phyloP scores from a whole-genome alignment of 306 rosid genomes.

The Glycine latifolia region DNA sequence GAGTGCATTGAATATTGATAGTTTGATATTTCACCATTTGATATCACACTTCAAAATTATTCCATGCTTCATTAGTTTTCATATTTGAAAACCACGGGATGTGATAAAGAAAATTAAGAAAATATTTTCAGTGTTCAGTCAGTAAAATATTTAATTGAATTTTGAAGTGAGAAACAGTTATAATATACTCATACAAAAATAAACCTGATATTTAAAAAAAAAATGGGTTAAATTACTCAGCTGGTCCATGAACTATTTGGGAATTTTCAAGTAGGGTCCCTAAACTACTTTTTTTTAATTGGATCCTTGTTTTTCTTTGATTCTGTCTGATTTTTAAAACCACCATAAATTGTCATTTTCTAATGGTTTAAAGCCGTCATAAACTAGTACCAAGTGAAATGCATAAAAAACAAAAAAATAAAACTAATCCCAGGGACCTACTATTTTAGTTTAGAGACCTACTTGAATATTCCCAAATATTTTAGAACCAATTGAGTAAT shows the following conservation, averaged over 20 bases:
- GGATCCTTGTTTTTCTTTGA: too few species aligned
- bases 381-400: too few species aligned
- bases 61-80: background rate
- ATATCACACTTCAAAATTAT: conserved; percentile 30
- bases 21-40: conserved; percentile 27
- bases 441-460: too few species aligned
- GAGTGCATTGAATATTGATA: conserved; percentile 10
- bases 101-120: background rate
- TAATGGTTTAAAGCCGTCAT: too few species aligned
- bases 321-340: too few species aligned
- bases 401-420: too few species aligned
- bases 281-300: too few species aligned
- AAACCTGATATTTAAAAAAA: conserved; percentile 6
- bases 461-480: too few species aligned
- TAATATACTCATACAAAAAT: background rate
- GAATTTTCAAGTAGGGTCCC: background rate
- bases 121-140: background rate
- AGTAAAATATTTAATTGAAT: background rate
- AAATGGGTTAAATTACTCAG: background rate
- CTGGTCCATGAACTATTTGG: background rate
- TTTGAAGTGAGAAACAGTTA: background rate
- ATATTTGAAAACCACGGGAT: conserved; percentile 2
- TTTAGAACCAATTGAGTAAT: too few species aligned
- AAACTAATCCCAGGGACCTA: too few species aligned
- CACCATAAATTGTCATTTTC: too few species aligned